Conservation (phyloP, 495 filamentous ascomycete species). For the Neurospora intermedia region DNA sequence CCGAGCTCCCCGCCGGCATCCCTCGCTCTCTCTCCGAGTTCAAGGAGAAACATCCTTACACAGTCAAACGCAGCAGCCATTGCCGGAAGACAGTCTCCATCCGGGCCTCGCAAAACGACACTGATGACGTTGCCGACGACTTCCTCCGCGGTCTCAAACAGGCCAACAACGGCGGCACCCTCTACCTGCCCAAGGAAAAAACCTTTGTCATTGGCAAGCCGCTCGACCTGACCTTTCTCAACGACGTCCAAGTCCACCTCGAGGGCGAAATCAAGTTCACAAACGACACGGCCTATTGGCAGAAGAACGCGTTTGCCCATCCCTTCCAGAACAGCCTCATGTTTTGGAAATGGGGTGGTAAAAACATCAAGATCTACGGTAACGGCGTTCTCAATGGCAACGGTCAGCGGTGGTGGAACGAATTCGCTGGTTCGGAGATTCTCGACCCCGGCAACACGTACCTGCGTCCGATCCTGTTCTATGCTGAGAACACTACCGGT, state of each 20-base stretch:
- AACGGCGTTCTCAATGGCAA: constrained; percentile 44
- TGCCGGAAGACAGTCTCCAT: constrained; percentile 37
- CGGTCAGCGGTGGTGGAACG: constrained; percentile 32
- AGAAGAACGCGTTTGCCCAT: constrained; percentile 44
- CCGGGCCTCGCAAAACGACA: constrained; percentile 38
- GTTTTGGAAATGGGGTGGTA: constrained; percentile 52
- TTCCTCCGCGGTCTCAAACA: constrained; percentile 41
- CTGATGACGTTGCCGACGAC: constrained; percentile 43
- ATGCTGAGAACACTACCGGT: constrained; percentile 45
- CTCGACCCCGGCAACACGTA: constrained; percentile 42
- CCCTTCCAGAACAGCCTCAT: constrained; percentile 49
- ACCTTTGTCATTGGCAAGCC: constrained; percentile 47
- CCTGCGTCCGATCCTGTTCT: constrained; percentile 45
- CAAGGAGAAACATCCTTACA: constrained; percentile 19
- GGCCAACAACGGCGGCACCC: constrained; percentile 44
- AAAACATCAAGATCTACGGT: constrained; percentile 46
- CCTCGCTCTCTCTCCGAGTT: constrained; percentile 22
- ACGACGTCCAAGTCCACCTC: constrained; percentile 45
- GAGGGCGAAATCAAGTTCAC: constrained; percentile 52
- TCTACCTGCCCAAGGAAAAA: constrained; percentile 39
- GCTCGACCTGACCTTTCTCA: constrained; percentile 44
- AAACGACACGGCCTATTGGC: constrained; percentile 48
- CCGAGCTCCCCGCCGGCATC: constrained; percentile 16
- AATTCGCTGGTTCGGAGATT: constrained; percentile 22
- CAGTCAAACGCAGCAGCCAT: neutral